Evolutionary conservation across 225 moss, liverwort and hornwort genomes (phyloP).

Genomic region (Climacium dendroides): DNA sequence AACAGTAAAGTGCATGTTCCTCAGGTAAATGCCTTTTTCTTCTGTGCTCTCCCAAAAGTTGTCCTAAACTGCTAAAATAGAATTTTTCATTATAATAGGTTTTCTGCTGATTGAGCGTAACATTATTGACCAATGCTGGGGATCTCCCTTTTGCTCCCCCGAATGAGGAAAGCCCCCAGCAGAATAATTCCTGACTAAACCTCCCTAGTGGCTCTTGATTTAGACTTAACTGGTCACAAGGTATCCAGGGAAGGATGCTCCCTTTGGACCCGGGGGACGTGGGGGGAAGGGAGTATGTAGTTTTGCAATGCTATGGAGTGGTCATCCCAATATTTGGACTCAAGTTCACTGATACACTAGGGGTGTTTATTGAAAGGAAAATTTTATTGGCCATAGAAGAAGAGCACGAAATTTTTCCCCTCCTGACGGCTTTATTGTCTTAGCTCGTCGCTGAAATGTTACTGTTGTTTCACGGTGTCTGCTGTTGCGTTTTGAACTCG

Average conservation of each 20-base stretch:
- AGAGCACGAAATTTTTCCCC: background rate
- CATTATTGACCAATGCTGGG: background rate
- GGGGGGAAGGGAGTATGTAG: background rate
- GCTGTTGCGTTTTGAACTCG: background rate
- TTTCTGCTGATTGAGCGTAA: background rate
- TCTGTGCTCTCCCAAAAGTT: background rate
- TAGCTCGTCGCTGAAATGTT: background rate
- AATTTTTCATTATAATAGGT: background rate
- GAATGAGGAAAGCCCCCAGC: background rate
- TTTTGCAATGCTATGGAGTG: background rate
- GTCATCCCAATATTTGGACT: background rate
- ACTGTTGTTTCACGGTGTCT: background rate
- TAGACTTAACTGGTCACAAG: background rate
- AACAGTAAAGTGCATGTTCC: background rate
- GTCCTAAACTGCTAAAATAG: background rate
- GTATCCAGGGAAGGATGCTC: too few relatives aligned
- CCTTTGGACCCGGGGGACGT: background rate
- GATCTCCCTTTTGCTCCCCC: background rate
- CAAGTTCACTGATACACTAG: background rate
- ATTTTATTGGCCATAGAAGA: background rate
- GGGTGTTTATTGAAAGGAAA: background rate
- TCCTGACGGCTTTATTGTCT: background rate
- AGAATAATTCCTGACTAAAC: background rate
- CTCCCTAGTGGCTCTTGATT: background rate
- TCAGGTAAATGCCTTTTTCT: constrained; percentile 15